Conservation (phyloP, 257 asterid genomes). For the Galeopsis tetrahit region DNA sequence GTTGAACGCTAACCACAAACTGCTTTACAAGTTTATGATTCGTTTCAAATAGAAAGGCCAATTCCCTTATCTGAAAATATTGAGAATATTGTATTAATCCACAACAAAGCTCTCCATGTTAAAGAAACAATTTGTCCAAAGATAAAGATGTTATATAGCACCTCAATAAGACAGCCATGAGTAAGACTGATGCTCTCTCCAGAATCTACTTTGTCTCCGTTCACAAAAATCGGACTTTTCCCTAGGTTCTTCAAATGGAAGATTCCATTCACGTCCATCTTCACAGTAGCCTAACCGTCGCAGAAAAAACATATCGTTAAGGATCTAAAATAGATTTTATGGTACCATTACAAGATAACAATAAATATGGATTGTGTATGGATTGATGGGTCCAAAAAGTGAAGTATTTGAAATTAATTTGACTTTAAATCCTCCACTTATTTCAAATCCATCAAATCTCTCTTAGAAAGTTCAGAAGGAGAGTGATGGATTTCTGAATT, state of each 20-base stretch:
- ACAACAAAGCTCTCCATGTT: neutral
- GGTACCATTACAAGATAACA: neutral
- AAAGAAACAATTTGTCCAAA: neutral
- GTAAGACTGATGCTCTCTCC: conserved; percentile 42
- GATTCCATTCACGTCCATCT: conserved; percentile 53
- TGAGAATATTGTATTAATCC: neutral
- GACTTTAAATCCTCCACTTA: neutral
- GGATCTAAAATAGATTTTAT: neutral
- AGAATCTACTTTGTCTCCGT: conserved; percentile 48
- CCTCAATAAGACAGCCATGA: conserved; percentile 72
- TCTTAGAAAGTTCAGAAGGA: neutral
- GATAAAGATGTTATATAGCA: conserved; percentile 27
- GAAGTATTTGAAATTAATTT: neutral
- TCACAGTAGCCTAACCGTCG: conserved; percentile 55
- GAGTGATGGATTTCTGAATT: neutral
- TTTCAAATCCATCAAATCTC: neutral
- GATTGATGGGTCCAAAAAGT: neutral
- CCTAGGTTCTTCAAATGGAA: conserved; percentile 69
- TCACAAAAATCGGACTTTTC: conserved; percentile 44
- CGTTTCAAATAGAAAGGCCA: conserved; percentile 57
- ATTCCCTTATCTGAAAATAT: conserved; percentile 58
- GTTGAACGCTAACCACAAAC: conserved; percentile 30
- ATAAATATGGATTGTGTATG: neutral
- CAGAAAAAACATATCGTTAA: conserved; percentile 13
- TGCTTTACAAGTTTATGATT: conserved; percentile 43